Evolutionary conservation across 805 yeast species (phyloP).

Genomic region (Schizosaccharomyces octosporus): DNA sequence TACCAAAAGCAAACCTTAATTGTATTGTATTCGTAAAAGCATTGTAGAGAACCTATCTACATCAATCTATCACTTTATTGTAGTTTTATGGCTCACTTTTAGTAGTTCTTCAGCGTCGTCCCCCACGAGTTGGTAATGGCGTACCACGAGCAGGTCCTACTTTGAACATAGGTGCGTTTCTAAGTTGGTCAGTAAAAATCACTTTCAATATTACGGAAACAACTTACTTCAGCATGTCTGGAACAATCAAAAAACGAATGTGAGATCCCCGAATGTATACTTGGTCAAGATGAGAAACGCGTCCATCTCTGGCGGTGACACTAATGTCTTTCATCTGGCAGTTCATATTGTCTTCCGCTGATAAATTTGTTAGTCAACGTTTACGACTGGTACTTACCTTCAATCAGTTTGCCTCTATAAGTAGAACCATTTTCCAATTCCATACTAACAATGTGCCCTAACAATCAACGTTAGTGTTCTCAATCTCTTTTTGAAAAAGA

Average conservation of each 20-base stretch:
- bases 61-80: too few species aligned
- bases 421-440: constrained; percentile 70
- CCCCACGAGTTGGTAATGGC: neutral
- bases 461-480: constrained; percentile 6
- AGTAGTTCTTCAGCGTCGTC: neutral
- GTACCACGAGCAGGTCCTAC: constrained; percentile 9
- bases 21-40: too few species aligned
- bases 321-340: constrained; percentile 62
- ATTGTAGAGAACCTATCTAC: too few species aligned
- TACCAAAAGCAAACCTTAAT: too few species aligned
- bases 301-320: constrained; percentile 54
- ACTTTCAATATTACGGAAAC: neutral
- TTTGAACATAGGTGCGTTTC: constrained; percentile 72
- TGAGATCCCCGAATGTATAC: constrained; percentile 84
- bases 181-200: neutral
- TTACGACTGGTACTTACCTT: constrained; percentile 17
- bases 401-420: constrained; percentile 66
- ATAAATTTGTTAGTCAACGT: neutral
- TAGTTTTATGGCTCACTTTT: too few species aligned
- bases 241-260: constrained; percentile 59
- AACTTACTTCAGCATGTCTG: constrained; percentile 43
- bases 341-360: constrained; percentile 76
- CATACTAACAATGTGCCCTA: constrained; percentile 64
- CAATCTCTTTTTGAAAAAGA: neutral
- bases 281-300: constrained; percentile 49